A percentile compares a stretch with the other conserved stretches of the same genome.
These are phyloP conservation scores for Phalaenopsis hybrid DNA, from an alignment of 116 monocot species.

Conservation along the genomic window DNA sequence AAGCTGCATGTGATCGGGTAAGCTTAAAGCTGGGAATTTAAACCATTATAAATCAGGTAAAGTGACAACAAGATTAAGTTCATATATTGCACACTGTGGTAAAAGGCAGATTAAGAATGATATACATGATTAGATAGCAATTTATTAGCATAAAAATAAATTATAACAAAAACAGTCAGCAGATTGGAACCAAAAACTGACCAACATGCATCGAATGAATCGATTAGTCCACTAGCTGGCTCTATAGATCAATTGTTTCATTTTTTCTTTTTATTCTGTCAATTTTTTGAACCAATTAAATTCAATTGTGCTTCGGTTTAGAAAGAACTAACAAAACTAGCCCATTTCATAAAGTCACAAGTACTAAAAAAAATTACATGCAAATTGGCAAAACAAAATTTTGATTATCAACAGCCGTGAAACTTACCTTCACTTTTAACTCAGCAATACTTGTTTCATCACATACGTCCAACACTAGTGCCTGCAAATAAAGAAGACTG, in stretches of 20 bases:
- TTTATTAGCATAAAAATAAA: not conserved
- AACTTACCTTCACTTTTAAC: slow-evolving; percentile 65
- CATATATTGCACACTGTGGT: not conserved
- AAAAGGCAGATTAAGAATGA: not conserved
- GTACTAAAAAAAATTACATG: not conserved
- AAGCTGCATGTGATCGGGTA: not conserved
- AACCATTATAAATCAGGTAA: not conserved
- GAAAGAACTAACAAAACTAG: not conserved
- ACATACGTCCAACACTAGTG: slow-evolving; percentile 58
- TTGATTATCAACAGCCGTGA: not conserved
- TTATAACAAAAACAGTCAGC: not conserved
- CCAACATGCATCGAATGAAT: not conserved
- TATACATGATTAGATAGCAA: not conserved
- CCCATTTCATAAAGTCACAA: not conserved
- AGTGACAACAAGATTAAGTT: not conserved
- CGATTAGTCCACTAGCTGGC: not conserved
- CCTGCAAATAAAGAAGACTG: slow-evolving; percentile 33
- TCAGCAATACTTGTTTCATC: slow-evolving; percentile 74
- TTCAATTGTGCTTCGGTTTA: not conserved
- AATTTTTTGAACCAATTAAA: not conserved
- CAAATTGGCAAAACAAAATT: not conserved
- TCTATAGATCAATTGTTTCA: not conserved
- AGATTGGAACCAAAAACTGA: not conserved
- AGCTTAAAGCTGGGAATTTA: not conserved
- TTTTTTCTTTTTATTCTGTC: not conserved